Evolutionary conservation across 129 eudicot genomes (phyloP), one percentile per base, ranked within the genome.

Genomic region (Kitagawia praeruptora): DNA sequence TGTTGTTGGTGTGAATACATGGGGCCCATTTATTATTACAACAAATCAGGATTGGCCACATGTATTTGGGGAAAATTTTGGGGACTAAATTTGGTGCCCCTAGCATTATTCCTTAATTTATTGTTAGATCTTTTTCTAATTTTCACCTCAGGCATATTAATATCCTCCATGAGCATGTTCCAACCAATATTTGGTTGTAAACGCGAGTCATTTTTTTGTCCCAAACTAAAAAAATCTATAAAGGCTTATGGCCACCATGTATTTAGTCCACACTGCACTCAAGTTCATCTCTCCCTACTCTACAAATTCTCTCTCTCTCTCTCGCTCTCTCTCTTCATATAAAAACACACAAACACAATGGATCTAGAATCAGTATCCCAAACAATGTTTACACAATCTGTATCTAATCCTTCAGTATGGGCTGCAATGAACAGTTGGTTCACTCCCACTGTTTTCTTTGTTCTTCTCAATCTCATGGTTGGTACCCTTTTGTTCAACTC

Each of bases 391-490:
- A 93, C 89, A 67, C 90, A 89, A 21, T 77, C 93, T 77, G 88
- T 83, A 72, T 40, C 89, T 25, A 47, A 82, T 5, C 79, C 89
- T 23, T 91, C 96, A 18, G 76, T 90, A 27, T 92, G 92, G 88
- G 77, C 96, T 19, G 85, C 89, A 75, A 87, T 94, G 86, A 87
- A 85, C 87, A 91, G 90, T 80, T 95, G 97, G 97, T 85, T 87
- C 84, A 90, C 97, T 28, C 98, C 98, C 77, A 81, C 98, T 46
- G 87, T 95, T 42, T 91, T 95, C 82, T 95, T 95, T 82, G 82
- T 95, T 74, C 87, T 95, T 73, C 94, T 95, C 82, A 92, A 95
- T 42, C 82, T 95, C 85, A 86, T 89, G 93, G 90, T 95, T 23
- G 98, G 90, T 38, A 92, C 96, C 86, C 90, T 95, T 79, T 82